Evolutionary conservation across 2,329 filamentous ascomycete species (phyloP), one percentile per base, ranked within the genome.

Genomic region (Paraconiothyrium brasiliense): DNA sequence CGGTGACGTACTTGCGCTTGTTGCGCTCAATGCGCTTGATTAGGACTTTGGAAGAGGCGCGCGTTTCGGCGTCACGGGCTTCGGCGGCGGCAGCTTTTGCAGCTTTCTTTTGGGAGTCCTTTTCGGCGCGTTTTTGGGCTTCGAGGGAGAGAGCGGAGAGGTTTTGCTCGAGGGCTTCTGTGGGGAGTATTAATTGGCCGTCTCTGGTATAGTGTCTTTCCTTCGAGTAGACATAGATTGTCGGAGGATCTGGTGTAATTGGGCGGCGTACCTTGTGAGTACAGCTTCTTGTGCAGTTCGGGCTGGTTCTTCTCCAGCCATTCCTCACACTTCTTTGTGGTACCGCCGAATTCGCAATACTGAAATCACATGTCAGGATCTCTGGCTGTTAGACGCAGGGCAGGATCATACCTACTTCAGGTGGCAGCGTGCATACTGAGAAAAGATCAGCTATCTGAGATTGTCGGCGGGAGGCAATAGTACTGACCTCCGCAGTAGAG

Each of bases 331-430:
- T 97, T 99, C 82, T 93, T 97, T 27, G 91, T 90, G 43, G 94
- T 98, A 67, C 94, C 94, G 76, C 95, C 95, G 81, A 97, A 98
- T 83, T 99, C 95, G 84, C 95, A 99, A 83, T 97, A 99, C 95
- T 98, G 82, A 39, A 7, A 14, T 9, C 32, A 24, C 10, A 6
- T 16, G 46, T 75, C 46, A 74, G 66, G 3, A 34, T 46, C 5
- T 44, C 32, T 20, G 50, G 16, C 16, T 2, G 51, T 4, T 30
- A 9, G 22, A 54, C 62, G 61, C 54, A 63, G 60, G 58, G 49
- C 51, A 62, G 69, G 63, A 59, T 65, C 81, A 67, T 82, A 82
- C 83, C 78, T 88, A 89, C 87, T 86, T 90, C 88, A 71, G 88
- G 87, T 63, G 88, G 88, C 66, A 90, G 79, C 66, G 84, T 85